Evolutionary conservation across 2,329 filamentous ascomycete species (phyloP).

Genomic region (Cordyceps pruinosa): DNA sequence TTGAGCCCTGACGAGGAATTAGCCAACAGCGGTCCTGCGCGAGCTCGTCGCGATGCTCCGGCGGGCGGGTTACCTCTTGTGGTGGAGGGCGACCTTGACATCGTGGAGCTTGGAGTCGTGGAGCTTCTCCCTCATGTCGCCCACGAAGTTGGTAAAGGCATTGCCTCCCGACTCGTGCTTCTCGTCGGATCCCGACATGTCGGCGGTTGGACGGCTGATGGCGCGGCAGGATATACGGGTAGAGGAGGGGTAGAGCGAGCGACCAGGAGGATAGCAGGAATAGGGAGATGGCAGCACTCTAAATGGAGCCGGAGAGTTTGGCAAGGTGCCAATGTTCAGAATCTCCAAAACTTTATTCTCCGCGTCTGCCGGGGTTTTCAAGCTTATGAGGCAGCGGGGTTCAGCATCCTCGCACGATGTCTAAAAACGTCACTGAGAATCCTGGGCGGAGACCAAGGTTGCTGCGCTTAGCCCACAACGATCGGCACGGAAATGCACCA

Average conservation of each 20-base stretch:
- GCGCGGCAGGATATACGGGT: not conserved
- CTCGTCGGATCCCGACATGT: conserved; percentile 23
- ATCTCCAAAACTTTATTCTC: not conserved
- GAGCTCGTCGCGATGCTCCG: too few species aligned
- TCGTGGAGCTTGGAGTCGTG: conserved; percentile 48
- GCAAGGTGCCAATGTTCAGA: not conserved
- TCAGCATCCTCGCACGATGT: not conserved
- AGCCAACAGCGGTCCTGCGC: too few species aligned
- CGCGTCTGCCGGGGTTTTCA: too few species aligned
- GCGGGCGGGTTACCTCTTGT: conserved; percentile 48
- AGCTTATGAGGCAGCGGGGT: not conserved
- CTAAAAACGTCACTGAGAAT: conserved; percentile 1
- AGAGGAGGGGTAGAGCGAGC: conserved; percentile 8
- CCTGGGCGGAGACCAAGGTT: not conserved
- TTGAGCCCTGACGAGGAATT: conserved; percentile 34
- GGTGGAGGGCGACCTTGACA: conserved; percentile 48
- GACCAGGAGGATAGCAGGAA: too few species aligned
- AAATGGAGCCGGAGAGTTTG: not conserved
- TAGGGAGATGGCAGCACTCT: not conserved
- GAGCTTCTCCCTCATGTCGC: conserved; percentile 51
- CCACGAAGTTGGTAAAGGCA: conserved; percentile 29
- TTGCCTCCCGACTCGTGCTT: conserved; percentile 19
- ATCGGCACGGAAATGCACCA: not conserved
- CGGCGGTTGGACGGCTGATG: conserved; percentile 1
- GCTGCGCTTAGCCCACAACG: not conserved